Base-by-base conservation (phyloP, 371 early-diverging fungal genomes). In the Lichtheimia ornata region DNA sequence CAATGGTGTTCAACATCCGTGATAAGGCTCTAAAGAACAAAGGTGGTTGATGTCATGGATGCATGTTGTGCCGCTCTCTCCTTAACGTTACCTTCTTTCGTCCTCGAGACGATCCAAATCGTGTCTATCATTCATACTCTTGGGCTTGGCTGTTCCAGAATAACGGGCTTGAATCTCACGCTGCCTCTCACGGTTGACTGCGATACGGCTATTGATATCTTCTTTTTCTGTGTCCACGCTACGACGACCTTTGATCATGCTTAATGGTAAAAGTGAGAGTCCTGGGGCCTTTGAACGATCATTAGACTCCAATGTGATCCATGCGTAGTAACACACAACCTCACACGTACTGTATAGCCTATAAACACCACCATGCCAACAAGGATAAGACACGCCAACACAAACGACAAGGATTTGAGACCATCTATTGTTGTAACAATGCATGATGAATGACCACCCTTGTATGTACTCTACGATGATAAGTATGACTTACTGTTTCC, bases 251-350 rank as follows among this genome's bases (percentile, higher is more conserved):
- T 77, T 81, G 43, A 84, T 77, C 65, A 84, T 51, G 54, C 62
- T 63, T 15, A 86, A 58, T 0, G 86, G 85, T 42, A 84, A 61
- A 14, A 83, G 40, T 0, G 84, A 80, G n/a, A 86, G 58, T 58
- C 86, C 86, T 7, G 80, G 79, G 18, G 85, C 85, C 84, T 84
- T 44, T 3, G 9, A 35, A 35, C 5, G 11, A 35, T 35, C 35
- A 35, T 35, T 35, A 35, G 35, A 35, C 28, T 35, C 2, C 35
- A 35, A 35, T 35, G 35, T 35, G 35, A 35, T 35, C 11, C 11
- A 35, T 35, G 11, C 11, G 6, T 35, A 11, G 22, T 35, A 35
- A 35, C 11, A 35, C 28, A 22, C 5, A 41, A 51, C 18, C 5
- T 17, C 5, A 24, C 2, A 30, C 65, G 71, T 70, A 81, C 83